Evolutionary conservation across 352 stramenopile species (phyloP), one percentile per base, ranked within the genome.

Genomic region (Phytophthora agathidicida): DNA sequence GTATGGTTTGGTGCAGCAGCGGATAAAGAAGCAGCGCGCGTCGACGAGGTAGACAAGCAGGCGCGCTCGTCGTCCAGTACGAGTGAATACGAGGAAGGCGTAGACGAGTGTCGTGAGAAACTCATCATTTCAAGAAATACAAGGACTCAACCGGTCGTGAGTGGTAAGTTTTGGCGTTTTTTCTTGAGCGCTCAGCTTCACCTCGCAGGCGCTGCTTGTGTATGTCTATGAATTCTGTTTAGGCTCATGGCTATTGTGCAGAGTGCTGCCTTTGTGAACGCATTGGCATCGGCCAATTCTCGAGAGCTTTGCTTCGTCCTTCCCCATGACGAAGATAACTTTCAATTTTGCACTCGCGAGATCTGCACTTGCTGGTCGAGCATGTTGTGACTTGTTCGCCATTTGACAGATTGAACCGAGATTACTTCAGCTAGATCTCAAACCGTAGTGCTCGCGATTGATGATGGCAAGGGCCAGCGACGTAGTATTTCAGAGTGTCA

Each of bases 271-370:
- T n/a, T n/a, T n/a, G n/a, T n/a, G n/a, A n/a, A n/a, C n/a, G n/a
- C n/a, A n/a, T n/a, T n/a, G n/a, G n/a, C n/a, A n/a, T n/a, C n/a
- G n/a, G n/a, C n/a, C 32, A 43, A 58, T 57, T 59, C 46, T 55
- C 33, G 33, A 62, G 43, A 62, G 42, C 6, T 42, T 17, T n/a
- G n/a, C n/a, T n/a, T n/a, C n/a, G n/a, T n/a, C 47, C 7, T 62
- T 77, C 73, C 49, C 73, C 73, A 32, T 83, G 73, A 11, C 73
- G 66, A 52, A 78, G 80, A 45, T 70, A 83, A 23, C 67, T 66
- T 14, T 72, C 57, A 31, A 75, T 39, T 20, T 60, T 68, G 35
- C 73, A 83, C n/a, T 53, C 42, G 8, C 69, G 68, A 11, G 62
- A 44, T 42, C 46, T 60, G 33, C 68, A 60, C 41, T 80, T 77